Conservation (phyloP, 495 filamentous ascomycete species). For the Staphylotrichum tortipilum region DNA sequence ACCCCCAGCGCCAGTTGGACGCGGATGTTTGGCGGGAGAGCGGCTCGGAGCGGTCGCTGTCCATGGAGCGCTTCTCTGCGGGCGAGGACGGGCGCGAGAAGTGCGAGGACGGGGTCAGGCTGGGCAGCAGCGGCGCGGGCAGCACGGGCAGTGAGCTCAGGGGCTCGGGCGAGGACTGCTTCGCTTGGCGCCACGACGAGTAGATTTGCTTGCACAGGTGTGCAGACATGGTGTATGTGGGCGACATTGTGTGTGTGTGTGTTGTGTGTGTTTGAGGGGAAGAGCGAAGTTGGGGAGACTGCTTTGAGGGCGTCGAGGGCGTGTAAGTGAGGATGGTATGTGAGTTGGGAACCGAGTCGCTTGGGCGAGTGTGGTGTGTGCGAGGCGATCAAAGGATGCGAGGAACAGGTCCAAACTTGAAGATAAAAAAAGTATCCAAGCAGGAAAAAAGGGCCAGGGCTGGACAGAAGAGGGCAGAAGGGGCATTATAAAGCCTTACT, state of each 20-base stretch:
- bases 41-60: slow-evolving; percentile 27
- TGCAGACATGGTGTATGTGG: slow-evolving; percentile 46
- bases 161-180: slow-evolving; percentile 28
- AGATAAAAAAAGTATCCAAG: neutral
- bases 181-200: slow-evolving; percentile 36
- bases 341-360: neutral
- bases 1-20: slow-evolving; percentile 19
- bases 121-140: slow-evolving; percentile 17
- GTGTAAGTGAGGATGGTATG: neutral
- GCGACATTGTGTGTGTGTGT: slow-evolving; percentile 32
- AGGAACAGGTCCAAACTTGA: neutral
- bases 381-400: neutral
- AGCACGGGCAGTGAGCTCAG: too few species aligned
- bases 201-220: slow-evolving; percentile 45
- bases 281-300: too few species aligned
- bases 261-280: slow-evolving; percentile 5
- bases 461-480: neutral
- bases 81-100: slow-evolving; percentile 33
- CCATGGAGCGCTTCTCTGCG: slow-evolving; percentile 34
- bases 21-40: slow-evolving; percentile 9
- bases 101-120: slow-evolving; percentile 15
- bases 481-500: neutral
- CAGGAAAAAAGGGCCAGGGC: neutral
- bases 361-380: too few species aligned
- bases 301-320: too few species aligned